Conservation (phyloP, 2,329 filamentous ascomycete species). For the Aspergillus fructus region DNA sequence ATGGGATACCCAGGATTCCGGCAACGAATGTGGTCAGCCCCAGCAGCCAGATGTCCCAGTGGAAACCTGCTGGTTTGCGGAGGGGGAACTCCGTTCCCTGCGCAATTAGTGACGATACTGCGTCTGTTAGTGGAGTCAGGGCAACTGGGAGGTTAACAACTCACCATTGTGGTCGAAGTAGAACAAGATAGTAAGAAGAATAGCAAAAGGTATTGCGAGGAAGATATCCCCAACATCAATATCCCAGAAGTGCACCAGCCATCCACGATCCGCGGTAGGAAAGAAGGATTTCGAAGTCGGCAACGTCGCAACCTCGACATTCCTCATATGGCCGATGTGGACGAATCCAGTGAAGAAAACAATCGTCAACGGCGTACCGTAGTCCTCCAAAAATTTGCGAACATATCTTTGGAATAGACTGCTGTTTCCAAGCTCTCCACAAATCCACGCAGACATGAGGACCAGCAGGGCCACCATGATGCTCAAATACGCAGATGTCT, state of each 20-base stretch:
- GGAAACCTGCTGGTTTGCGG: conserved; percentile 77
- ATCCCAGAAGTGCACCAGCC: conserved; percentile 83
- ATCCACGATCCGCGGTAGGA: conserved; percentile 70
- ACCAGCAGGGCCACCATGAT: conserved; percentile 75
- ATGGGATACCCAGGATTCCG: conserved; percentile 73
- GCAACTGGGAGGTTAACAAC: background rate
- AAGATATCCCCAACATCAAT: conserved; percentile 72
- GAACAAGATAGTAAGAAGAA: conserved; percentile 80
- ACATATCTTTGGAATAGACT: conserved; percentile 72
- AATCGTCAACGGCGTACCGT: conserved; percentile 78
- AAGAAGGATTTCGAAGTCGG: conserved; percentile 76
- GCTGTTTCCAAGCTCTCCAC: conserved; percentile 68
- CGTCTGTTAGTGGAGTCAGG: background rate
- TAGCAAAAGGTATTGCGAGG: conserved; percentile 79
- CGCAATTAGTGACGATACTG: conserved; percentile 77
- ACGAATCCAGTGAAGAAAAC: conserved; percentile 90
- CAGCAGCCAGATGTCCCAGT: conserved; percentile 81
- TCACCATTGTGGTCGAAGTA: conserved; percentile 86
- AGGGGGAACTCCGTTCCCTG: conserved; percentile 82
- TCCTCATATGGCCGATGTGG: conserved; percentile 78
- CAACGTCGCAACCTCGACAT: conserved; percentile 66
- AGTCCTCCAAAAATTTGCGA: conserved; percentile 83
- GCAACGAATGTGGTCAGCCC: conserved; percentile 75
- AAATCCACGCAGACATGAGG: conserved; percentile 72
- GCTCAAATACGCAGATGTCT: conserved; percentile 71